Base-by-base conservation (phyloP, 345 rosid species). In the Sisymbrium altissimum region DNA sequence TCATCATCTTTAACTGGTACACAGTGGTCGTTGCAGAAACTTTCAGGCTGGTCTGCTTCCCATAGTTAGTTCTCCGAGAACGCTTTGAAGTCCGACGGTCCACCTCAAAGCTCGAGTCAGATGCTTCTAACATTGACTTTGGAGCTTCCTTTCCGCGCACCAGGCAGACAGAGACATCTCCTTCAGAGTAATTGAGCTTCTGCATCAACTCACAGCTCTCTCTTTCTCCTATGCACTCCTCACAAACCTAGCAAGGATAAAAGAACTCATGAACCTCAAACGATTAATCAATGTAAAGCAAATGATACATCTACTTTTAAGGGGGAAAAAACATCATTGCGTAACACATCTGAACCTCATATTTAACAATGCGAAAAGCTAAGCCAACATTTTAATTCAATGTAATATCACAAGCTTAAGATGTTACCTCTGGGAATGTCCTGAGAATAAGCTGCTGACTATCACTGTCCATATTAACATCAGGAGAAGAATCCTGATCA, bases 1-100 rank as follows among this genome's bases (percentile, higher is more conserved):
- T 95, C 99, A 95, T 90, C 99, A 95, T 92, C 81, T 95, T 95
- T 66, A 95, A 80, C 67, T 90, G 97, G 84, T 95, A 95, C 61
- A 95, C 71, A 18, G 97, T 81, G 48, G 92, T 95, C 40, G 92
- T 83, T 6, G 97, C 96, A 61, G 99, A 95, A 68, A 95, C 99
- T 80, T 84, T 88, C 54, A 95, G 76, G 80, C 86, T 88, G 44
- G 88, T 84, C 15, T 83, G 78, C 82, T 79, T 88, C 71, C 97
- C 98, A 78, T 84, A 63, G 43, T 84, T 88, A 59, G 92, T 81
- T 82, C 81, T 90, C 67, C 97, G 83, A 68, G 99, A 83, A 32
- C 97, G 93, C 79, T 95, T 95, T 23, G 99, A 92, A 30, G 83
- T 84, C 56, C 97, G 86, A 17, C 97, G 82, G 76, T 88, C 96